A percentile compares a stretch with the other conserved stretches of the same genome.
Evolutionary conservation across 2,329 filamentous ascomycete genomes (phyloP).

Genomic region (Magnaporthiopsis poae): DNA sequence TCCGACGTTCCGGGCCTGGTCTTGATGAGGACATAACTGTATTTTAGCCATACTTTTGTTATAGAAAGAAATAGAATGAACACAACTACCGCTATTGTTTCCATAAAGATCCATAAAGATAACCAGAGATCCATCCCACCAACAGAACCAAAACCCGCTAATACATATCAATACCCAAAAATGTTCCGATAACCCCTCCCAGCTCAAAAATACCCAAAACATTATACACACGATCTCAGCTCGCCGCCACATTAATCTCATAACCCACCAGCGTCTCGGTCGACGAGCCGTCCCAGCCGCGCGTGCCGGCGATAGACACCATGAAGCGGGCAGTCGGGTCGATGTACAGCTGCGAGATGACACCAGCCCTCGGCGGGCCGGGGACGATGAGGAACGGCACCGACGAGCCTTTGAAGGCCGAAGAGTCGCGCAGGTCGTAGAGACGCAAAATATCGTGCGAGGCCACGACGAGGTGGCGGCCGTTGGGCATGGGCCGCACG

Average conservation of each 20-base stretch:
- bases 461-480: slow-evolving; percentile 81
- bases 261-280: slow-evolving; percentile 92
- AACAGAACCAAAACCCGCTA: too few relatives aligned
- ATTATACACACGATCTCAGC: background rate
- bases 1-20: too few relatives aligned
- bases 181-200: too few relatives aligned
- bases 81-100: too few relatives aligned
- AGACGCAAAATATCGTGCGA: slow-evolving; percentile 87
- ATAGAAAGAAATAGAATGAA: too few relatives aligned
- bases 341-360: slow-evolving; percentile 76
- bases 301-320: slow-evolving; percentile 81
- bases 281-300: slow-evolving; percentile 84
- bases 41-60: too few relatives aligned
- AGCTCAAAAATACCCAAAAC: too few relatives aligned
- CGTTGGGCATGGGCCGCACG: slow-evolving; percentile 83
- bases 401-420: slow-evolving; percentile 59
- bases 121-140: too few relatives aligned
- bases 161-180: too few relatives aligned
- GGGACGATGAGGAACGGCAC: slow-evolving; percentile 96
- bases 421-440: slow-evolving; percentile 70
- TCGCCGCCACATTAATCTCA: slow-evolving; percentile 58
- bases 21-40: too few relatives aligned
- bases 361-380: slow-evolving; percentile 70
- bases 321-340: slow-evolving; percentile 85
- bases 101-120: too few relatives aligned